Evolutionary conservation across 1,139 yeast species (phyloP), one percentile per base, ranked within the genome.

Genomic region (Cylindricascospora bacillispora): DNA sequence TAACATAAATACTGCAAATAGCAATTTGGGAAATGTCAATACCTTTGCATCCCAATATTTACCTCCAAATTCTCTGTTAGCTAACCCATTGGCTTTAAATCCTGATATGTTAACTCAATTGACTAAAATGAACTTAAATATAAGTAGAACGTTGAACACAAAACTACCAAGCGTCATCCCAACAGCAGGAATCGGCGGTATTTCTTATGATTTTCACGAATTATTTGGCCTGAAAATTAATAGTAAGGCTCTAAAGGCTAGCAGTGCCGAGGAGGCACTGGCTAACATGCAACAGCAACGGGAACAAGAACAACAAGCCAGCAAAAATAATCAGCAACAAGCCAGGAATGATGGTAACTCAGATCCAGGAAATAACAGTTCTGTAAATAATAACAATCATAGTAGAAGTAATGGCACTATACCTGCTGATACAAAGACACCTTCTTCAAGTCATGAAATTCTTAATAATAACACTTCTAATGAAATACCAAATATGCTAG

Each of bases 151-250:
- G 16, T 34, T 41, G 42, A 48, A 43, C 14, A 43, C 36, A 31
- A 18, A 18, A 7, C 21, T 18, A 10, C 21, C 21, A 10, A 7
- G 9, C 10, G 21, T 10, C 7, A 43, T 47, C 25, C 54, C 54
- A 14, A 49, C 56, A 3, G 56, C 56, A 6, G 56, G 56, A 17
- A 50, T 52, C 22, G 57, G 57, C 26, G 56, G 56, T 35, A 48
- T 52, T 7, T 47, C 52, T 3, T 49, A 52, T 32, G 57, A 54
- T 33, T 45, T 51, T 26, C 56, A 52, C 33, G 58, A 54, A 24
- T 28, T 52, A 15, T 33, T 52, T 22, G 50, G 53, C 12, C 30
- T 49, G 13, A 50, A 50, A 27, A 34, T 44, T 22, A 40, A 34
- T 14, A 36, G 32, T 21, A 41, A 34, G 18, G 39, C 44, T 10